Evolutionary conservation across 768 basidiomycete genomes (phyloP).

Genomic region (Heimioporus sp.): DNA sequence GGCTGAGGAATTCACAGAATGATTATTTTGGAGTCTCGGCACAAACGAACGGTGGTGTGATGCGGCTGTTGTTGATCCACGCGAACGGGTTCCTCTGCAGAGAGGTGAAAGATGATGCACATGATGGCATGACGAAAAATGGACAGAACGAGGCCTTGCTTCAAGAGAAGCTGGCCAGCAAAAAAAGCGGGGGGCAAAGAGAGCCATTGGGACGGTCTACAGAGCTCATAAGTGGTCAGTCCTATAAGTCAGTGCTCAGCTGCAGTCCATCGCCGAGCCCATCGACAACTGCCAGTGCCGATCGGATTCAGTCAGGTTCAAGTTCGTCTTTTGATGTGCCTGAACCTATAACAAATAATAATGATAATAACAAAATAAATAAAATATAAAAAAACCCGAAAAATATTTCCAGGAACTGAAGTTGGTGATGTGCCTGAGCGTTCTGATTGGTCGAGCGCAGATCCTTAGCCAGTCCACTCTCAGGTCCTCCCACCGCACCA

Average conservation of each 20-base stretch:
- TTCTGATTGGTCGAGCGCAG: constrained; percentile 32
- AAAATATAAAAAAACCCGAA: constrained; percentile 1
- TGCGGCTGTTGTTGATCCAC: constrained; percentile 15
- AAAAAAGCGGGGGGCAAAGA: too few relatives aligned
- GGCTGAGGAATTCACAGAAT: background rate
- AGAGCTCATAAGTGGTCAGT: too few relatives aligned
- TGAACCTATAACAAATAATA: background rate
- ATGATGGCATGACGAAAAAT: too few relatives aligned
- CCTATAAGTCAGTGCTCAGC: too few relatives aligned
- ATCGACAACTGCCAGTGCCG: too few relatives aligned
- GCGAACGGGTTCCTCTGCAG: constrained; percentile 5
- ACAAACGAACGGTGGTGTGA: background rate
- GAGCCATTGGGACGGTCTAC: too few relatives aligned
- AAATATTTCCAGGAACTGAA: constrained; percentile 30
- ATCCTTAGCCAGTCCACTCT: constrained; percentile 31
- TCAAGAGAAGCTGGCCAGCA: too few relatives aligned
- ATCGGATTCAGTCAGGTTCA: too few relatives aligned
- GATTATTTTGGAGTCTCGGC: too few relatives aligned
- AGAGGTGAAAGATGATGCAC: background rate
- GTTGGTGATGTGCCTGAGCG: constrained; percentile 35
- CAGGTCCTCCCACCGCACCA: constrained; percentile 31
- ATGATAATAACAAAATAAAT: background rate
- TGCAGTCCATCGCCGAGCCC: too few relatives aligned
- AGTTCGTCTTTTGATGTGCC: background rate
- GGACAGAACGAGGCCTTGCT: constrained; percentile 2